These are phyloP conservation scores for Malus sylvestris DNA, from an alignment of 306 rosid genomes.

Conservation along the genomic window DNA sequence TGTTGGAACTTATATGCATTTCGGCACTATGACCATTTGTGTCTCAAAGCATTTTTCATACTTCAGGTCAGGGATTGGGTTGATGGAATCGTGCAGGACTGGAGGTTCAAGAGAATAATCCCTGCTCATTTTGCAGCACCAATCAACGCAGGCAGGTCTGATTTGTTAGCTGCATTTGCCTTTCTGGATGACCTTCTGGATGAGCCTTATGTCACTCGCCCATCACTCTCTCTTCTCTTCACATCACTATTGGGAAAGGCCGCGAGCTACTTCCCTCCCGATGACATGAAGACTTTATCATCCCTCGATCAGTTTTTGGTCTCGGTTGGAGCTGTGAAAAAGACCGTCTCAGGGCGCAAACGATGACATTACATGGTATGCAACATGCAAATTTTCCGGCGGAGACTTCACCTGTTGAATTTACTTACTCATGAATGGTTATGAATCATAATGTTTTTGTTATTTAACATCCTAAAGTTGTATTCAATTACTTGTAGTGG, in stretches of 20 bases:
- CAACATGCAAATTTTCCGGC: slow-evolving; percentile 3
- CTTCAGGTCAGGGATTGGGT: slow-evolving; percentile 92
- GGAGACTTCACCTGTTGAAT: slow-evolving; percentile 12
- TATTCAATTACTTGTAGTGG: not conserved
- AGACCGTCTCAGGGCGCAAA: slow-evolving; percentile 77
- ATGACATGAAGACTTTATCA: slow-evolving; percentile 90
- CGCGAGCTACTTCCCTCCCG: slow-evolving; percentile 87
- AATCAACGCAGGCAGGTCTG: slow-evolving; percentile 61
- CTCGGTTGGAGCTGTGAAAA: slow-evolving; percentile 88
- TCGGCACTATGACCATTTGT: not conserved
- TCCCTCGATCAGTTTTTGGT: slow-evolving; percentile 85
- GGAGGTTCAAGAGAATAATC: slow-evolving; percentile 85
- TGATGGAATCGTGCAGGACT: slow-evolving; percentile 58
- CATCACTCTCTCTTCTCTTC: slow-evolving; percentile 62
- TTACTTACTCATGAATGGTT: not conserved
- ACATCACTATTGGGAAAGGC: slow-evolving; percentile 85
- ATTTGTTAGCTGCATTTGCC: slow-evolving; percentile 69
- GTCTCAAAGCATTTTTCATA: slow-evolving; percentile 1
- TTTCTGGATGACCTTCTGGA: slow-evolving; percentile 81
- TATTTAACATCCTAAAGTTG: slow-evolving; percentile 6
- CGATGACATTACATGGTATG: slow-evolving; percentile 21
- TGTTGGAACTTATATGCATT: not conserved
- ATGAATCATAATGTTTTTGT: slow-evolving; percentile 20
- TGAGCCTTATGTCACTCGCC: slow-evolving; percentile 42
- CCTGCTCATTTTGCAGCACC: slow-evolving; percentile 95